Percentiles rank a stretch among this genome's conserved stretches.
Evolutionary conservation across 1,284 basidiomycete genomes (phyloP).

Genomic region (Leucoagaricus sp.): DNA sequence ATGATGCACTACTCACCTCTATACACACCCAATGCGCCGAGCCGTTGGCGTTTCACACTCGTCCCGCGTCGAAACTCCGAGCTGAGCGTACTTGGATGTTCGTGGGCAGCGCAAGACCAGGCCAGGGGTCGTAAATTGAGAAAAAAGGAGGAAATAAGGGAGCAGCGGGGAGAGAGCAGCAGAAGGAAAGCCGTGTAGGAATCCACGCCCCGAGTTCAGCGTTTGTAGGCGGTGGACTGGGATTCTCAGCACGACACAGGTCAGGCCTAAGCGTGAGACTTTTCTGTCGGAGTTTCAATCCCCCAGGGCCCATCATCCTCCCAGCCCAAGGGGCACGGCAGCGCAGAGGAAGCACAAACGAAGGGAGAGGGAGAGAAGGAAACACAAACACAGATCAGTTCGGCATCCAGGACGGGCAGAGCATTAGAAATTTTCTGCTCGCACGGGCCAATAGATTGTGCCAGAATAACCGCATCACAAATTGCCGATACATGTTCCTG

Average conservation of each 20-base stretch:
- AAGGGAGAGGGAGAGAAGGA: neutral
- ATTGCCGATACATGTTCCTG: slow-evolving; percentile 9
- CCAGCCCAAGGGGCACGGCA: neutral
- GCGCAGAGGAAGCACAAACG: neutral
- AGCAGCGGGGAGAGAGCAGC: neutral
- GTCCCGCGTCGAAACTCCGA: neutral
- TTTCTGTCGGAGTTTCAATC: slow-evolving; percentile 14
- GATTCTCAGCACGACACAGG: neutral
- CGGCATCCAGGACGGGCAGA: neutral
- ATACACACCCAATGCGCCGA: neutral
- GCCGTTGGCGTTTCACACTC: neutral
- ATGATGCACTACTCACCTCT: neutral
- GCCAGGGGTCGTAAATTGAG: neutral
- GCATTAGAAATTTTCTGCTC: neutral
- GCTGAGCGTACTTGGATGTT: neutral
- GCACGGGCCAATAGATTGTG: neutral
- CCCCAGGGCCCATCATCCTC: neutral
- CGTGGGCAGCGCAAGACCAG: neutral
- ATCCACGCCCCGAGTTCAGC: slow-evolving; percentile 5
- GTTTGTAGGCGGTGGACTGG: slow-evolving; percentile 11
- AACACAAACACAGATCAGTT: too few species aligned
- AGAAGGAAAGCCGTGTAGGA: neutral
- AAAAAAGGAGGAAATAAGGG: neutral
- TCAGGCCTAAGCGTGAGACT: slow-evolving; percentile 13
- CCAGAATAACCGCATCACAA: slow-evolving; percentile 8